phyloP scores from a whole-genome alignment of 306 rosid genomes.

The Oxytropis ochrocephala region DNA sequence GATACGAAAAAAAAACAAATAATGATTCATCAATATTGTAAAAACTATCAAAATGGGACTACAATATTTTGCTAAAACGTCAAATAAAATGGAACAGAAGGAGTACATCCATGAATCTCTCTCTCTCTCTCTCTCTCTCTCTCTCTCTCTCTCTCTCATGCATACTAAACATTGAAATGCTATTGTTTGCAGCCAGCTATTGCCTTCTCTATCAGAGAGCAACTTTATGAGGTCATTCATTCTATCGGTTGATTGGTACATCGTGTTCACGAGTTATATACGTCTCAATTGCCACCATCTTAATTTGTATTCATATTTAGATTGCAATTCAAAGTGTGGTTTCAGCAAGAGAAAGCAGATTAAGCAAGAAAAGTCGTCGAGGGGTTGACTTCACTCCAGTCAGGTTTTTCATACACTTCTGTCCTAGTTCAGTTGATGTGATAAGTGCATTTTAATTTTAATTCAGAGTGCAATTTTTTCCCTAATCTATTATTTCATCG shows the following conservation, averaged over 20 bases:
- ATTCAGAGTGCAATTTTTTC: background rate
- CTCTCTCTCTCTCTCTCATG: background rate
- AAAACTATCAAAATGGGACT: too few relatives aligned
- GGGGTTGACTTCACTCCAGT: slow-evolving; percentile 58
- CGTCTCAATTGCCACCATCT: background rate
- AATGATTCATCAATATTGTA: too few relatives aligned
- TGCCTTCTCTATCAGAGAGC: slow-evolving; percentile 83
- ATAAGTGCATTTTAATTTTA: background rate
- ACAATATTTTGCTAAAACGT: too few relatives aligned
- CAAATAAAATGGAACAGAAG: too few relatives aligned
- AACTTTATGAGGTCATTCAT: slow-evolving; percentile 67
- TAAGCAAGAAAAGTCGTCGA: slow-evolving; percentile 87
- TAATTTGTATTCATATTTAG: slow-evolving; percentile 32
- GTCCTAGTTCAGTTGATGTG: background rate
- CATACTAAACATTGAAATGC: slow-evolving; percentile 5
- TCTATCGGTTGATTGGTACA: slow-evolving; percentile 7
- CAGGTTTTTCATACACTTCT: slow-evolving; percentile 39
- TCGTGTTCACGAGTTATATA: background rate
- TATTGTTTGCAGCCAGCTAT: slow-evolving; percentile 72
- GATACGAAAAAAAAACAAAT: too few relatives aligned
- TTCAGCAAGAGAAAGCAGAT: slow-evolving; percentile 84
- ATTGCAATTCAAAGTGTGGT: slow-evolving; percentile 83
- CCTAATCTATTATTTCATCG: background rate
- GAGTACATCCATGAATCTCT: background rate
- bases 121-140: background rate